phyloP scores from a whole-genome alignment of 257 asterid species.

The Solanum rostratum region DNA sequence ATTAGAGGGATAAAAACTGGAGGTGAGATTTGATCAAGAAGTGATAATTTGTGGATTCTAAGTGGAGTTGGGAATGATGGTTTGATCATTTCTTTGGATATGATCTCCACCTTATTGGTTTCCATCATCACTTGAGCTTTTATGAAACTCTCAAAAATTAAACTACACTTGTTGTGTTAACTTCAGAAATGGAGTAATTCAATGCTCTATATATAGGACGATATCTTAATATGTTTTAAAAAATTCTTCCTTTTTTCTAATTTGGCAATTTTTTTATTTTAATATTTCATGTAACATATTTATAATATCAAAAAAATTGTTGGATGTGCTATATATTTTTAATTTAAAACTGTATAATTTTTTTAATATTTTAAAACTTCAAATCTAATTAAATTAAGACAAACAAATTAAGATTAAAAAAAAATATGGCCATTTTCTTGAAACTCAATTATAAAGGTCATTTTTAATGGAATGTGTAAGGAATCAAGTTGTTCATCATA shows the following conservation, averaged over 20 bases:
- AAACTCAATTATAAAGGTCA: not conserved
- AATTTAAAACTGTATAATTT: too few relatives aligned
- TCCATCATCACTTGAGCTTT: not conserved
- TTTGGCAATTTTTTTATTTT: too few relatives aligned
- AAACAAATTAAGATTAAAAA: too few relatives aligned
- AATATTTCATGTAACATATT: too few relatives aligned
- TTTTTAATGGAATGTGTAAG: not conserved
- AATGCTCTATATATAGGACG: not conserved
- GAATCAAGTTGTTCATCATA: not conserved
- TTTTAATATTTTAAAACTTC: too few relatives aligned
- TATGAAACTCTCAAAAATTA: not conserved
- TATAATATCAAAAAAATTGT: too few relatives aligned
- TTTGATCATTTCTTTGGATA: conserved; percentile 20
- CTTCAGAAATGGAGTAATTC: not conserved
- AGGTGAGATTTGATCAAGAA: conserved; percentile 24
- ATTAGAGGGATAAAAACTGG: conserved; percentile 19
- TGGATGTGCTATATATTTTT: too few relatives aligned
- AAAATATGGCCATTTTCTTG: not conserved
- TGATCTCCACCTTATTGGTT: conserved; percentile 3
- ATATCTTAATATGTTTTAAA: too few relatives aligned
- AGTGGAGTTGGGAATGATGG: conserved; percentile 37
- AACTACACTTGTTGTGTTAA: not conserved
- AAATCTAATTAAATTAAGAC: too few relatives aligned
- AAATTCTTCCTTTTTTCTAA: too few relatives aligned
- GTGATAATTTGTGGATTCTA: conserved; percentile 14